Base-by-base conservation (phyloP, 208 protist species). In the Kentomonas sorsogonicus region DNA sequence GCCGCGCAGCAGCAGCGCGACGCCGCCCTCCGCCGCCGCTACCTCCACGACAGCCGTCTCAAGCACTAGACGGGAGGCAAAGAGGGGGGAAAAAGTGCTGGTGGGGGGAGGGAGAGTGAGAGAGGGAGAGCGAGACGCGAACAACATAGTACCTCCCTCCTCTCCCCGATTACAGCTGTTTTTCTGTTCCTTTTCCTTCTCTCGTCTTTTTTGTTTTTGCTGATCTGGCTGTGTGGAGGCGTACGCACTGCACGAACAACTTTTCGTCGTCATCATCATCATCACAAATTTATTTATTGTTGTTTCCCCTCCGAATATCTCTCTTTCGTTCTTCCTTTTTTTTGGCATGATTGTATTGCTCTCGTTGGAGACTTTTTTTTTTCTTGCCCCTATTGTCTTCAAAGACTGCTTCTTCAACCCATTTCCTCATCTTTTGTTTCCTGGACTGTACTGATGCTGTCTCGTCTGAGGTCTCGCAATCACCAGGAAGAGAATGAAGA, bases 1-100 rank as follows among this genome's bases (percentile, higher is more conserved):
- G 83, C 52, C 3, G 82, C 75, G 34, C 72, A 79, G 57, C 84
- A 92, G 70, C 88, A 89, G 73, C 78, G 79, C 23, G 88, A 94
- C 30, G 75, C 87, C 15, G 88, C 68, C 5, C 74, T 94, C 6
- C 88, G 82, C 52, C 88, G 88, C 33, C 84, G 88, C 57, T 76
- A 80, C 70, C 55, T 89, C 13, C 82, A 91, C 45, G 77, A 90
- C 38, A 61, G 20, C 31, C 83, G 77, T 36, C 39, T 53, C 34
- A 53, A 41, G 46, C 72, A 83, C 46, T 86, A 69, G 57, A 43
- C 43, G n/a, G 30, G 7, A 13, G 5, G 45, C n/a, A n/a, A n/a
- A n/a, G n/a, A n/a, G n/a, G n/a, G n/a, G n/a, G n/a, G n/a, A n/a
- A n/a, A n/a, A n/a, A n/a, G n/a, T n/a, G n/a, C n/a, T n/a, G n/a